Conservation (phyloP, 78 protist species). For the Isochrysis galbana region DNA sequence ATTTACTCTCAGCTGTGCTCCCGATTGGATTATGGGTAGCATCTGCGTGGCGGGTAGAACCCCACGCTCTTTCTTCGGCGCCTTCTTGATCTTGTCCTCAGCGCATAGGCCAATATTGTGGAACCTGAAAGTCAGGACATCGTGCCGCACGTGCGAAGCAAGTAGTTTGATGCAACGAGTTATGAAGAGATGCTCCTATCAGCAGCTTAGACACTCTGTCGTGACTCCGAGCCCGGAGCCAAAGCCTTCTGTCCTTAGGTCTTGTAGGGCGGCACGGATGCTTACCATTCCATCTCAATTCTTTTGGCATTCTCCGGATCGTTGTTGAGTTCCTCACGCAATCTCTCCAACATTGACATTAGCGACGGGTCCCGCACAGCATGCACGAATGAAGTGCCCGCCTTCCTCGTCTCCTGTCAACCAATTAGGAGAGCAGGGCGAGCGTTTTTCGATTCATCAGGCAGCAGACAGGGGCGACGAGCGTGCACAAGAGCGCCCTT, state of each 20-base stretch:
- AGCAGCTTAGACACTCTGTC: too few relatives aligned
- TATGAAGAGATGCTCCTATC: too few relatives aligned
- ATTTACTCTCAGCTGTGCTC: neutral
- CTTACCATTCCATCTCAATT: constrained; percentile 1
- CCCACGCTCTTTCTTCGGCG: neutral
- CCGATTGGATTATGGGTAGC: constrained; percentile 17
- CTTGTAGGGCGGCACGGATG: too few relatives aligned
- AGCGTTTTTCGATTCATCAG: too few relatives aligned
- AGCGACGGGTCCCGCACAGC: neutral
- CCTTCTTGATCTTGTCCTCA: neutral
- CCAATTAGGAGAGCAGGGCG: too few relatives aligned
- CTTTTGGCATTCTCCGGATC: constrained; percentile 11
- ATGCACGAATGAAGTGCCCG: neutral
- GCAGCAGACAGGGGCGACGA: too few relatives aligned
- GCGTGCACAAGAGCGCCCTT: too few relatives aligned
- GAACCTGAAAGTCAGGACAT: too few relatives aligned
- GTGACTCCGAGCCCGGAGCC: too few relatives aligned
- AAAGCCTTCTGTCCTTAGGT: too few relatives aligned
- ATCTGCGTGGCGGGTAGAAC: constrained; percentile 21
- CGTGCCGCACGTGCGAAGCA: too few relatives aligned
- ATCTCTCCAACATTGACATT: neutral
- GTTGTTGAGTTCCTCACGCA: constrained; percentile 12
- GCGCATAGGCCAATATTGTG: neutral
- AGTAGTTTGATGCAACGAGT: too few relatives aligned
- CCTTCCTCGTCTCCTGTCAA: neutral